phyloP scores from a whole-genome alignment of 148 eudicot genomes.

The Polygonum maritimum region DNA sequence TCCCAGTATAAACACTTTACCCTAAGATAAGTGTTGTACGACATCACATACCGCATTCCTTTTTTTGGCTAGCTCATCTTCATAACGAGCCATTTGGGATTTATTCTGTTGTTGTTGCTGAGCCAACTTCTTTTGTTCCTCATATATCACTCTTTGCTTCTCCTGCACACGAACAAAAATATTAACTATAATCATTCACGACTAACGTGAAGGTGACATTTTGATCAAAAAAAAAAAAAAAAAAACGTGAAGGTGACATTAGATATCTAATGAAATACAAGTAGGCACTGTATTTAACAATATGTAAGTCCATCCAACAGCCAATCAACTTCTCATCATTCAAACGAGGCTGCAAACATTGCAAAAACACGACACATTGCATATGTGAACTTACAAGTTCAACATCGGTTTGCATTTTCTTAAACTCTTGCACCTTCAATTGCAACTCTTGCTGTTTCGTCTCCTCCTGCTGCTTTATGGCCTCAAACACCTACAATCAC shows the following conservation, averaged over 20 bases:
- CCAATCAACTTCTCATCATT: not conserved
- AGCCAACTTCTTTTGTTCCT: constrained; percentile 76
- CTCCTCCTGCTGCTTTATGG: constrained; percentile 2
- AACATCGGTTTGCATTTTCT: not conserved
- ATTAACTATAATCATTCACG: not conserved
- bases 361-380: not conserved
- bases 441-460: not conserved
- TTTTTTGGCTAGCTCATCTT: constrained; percentile 81
- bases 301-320: not conserved
- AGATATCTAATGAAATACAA: not conserved
- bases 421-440: constrained; percentile 4
- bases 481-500: constrained; percentile 1
- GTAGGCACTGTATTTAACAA: not conserved
- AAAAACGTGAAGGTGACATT: too few species aligned
- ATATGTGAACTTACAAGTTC: constrained; percentile 1
- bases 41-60: constrained; percentile 57
- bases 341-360: not conserved
- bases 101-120: constrained; percentile 73
- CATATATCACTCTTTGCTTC: constrained; percentile 70
- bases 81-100: constrained; percentile 78
- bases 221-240: too few species aligned
- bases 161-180: constrained; percentile 38
- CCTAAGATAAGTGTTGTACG: not conserved
- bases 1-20: not conserved
- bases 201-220: not conserved